Percentiles rank a stretch among this genome's conserved stretches.
phyloP scores from a whole-genome alignment of 1,284 basidiomycete species.

The Fomitiporia mediterranea region DNA sequence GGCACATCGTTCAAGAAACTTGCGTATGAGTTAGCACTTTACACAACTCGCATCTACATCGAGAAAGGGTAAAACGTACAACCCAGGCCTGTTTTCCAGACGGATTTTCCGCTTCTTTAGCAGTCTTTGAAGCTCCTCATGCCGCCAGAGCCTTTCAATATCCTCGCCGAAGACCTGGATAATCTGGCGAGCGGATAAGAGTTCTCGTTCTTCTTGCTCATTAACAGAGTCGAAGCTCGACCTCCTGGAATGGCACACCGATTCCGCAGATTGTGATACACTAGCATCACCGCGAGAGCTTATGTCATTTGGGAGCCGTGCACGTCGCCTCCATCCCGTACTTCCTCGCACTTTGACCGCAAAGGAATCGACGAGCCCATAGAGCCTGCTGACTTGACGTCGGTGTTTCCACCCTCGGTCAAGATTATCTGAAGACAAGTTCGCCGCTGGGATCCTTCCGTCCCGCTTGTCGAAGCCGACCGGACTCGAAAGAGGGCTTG shows the following conservation, averaged over 20 bases:
- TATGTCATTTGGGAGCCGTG: conserved; percentile 9
- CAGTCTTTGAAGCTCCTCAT: conserved; percentile 37
- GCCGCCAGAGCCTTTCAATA: conserved; percentile 48
- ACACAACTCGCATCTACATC: not conserved
- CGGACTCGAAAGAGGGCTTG: not conserved
- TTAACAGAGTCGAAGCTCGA: conserved; percentile 4
- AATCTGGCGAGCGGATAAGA: conserved; percentile 43
- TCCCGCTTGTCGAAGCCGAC: not conserved
- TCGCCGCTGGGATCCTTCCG: not conserved
- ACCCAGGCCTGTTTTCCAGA: conserved; percentile 53
- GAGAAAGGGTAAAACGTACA: conserved; percentile 38
- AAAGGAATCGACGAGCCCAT: conserved; percentile 16
- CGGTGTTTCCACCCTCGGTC: not conserved
- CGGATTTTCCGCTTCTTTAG: conserved; percentile 40
- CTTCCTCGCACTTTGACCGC: conserved; percentile 18
- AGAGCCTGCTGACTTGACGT: not conserved
- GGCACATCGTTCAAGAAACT: conserved; percentile 55
- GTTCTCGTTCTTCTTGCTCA: conserved; percentile 23
- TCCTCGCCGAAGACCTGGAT: conserved; percentile 52
- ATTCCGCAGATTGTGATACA: not conserved
- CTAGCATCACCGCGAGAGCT: not conserved
- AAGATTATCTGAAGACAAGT: not conserved
- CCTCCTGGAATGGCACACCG: not conserved
- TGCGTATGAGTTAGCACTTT: not conserved
- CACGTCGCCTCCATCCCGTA: conserved; percentile 18